Evolutionary conservation across 108 stramenopile species (phyloP), one percentile per base, ranked within the genome.

Genomic region (Mayamaea pseudoterrestris): DNA sequence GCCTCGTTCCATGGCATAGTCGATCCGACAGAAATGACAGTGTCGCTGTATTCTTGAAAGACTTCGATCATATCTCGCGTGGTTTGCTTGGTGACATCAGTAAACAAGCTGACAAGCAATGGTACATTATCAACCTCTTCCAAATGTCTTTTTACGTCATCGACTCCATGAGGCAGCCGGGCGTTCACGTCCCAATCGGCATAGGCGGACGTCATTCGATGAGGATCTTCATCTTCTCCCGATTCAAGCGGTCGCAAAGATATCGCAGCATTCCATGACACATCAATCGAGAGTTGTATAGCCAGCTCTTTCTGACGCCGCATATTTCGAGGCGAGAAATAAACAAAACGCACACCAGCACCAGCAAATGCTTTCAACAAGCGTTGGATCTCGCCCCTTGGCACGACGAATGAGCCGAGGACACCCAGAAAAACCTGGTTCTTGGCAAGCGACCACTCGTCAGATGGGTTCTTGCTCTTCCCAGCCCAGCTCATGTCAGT

Each of bases 141-240:
- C 32, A 88, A 54, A 53, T 87, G 87, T 11, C 61, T 65, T 35
- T 73, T 70, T 5, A 95, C 86, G 44, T 84, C 89, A 2, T 94
- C 85, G 20, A 91, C 50, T 26, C 90, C 96, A 59, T 97, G 96
- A 2, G 96, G 96, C 23, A 97, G 61, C 56, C 84, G 76, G 12
- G 94, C 94, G 50, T 93, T 93, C 2, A 97, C 91, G 61, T 94
- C 93, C 96, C 96, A 97, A 53, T 97, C 96, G 2, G 96, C 96
- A 50, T 97, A 97, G 26, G 70, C 68, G 1, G 81, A 84, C 29
- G 73, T 75, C 89, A 95, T 93, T 43, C 96, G 53, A 66, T 91
- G 85, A 0, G 73, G 61, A 55, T 97, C 96, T 42, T 69, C 71
- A 35, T 71, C 66, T 44, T 80, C 60, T 9, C 78, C 78, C 20